A percentile compares a stretch with the other conserved stretches of the same genome.
Conservation (phyloP, 495 filamentous ascomycete species). For the Neurospora intermedia region DNA sequence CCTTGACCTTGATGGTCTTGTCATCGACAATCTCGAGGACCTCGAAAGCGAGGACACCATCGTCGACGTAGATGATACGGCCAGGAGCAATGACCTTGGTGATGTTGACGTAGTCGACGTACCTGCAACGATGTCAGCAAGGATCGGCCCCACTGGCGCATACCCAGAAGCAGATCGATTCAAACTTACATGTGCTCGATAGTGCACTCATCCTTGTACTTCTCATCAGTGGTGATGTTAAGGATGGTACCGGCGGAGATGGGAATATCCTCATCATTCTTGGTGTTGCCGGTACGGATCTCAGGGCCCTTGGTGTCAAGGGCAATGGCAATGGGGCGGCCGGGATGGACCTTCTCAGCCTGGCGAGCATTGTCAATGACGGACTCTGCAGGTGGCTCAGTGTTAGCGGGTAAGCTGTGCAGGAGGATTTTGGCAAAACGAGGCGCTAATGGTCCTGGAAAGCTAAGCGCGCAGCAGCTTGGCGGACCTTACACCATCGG, state of each 20-base stretch:
- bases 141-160: neutral
- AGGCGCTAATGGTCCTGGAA: neutral
- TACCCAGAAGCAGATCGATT: neutral
- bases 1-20: constrained; percentile 71
- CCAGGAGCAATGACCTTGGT: constrained; percentile 93
- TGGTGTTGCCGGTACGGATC: constrained; percentile 93
- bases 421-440: neutral
- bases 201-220: constrained; percentile 74
- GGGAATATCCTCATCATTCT: constrained; percentile 72
- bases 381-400: constrained; percentile 41
- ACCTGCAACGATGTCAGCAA: constrained; percentile 44
- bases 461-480: neutral
- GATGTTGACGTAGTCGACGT: constrained; percentile 99
- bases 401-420: constrained; percentile 31
- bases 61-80: constrained; percentile 95
- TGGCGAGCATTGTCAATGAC: constrained; percentile 90
- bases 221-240: constrained; percentile 96
- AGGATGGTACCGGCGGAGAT: constrained; percentile 72
- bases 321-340: constrained; percentile 90
- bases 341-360: constrained; percentile 62
- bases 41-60: constrained; percentile 92
- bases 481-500: constrained; percentile 12
- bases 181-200: constrained; percentile 79
- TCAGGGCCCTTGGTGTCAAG: constrained; percentile 98
- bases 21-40: constrained; percentile 81